Evolutionary conservation across 2,329 filamentous ascomycete species (phyloP), one percentile per base, ranked within the genome.

Genomic region (Arthrobotrys entomopaga): DNA sequence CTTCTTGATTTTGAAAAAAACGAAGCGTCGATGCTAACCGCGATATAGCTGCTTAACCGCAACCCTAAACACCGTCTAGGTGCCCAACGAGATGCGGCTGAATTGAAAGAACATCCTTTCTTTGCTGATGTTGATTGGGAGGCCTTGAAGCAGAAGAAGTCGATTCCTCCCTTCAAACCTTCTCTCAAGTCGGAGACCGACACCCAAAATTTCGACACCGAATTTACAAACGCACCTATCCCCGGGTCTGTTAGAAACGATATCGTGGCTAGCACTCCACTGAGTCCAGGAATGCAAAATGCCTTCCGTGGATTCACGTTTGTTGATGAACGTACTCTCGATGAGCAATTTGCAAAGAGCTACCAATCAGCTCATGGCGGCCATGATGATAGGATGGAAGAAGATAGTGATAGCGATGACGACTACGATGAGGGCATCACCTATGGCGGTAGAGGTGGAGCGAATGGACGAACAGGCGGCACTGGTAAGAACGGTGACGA

Each of bases 221-320:
- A 98, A 81, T 99, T 99, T 81, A 99, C 95, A 60, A 97, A 95
- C 77, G 95, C 95, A 4, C 84, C 98, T 67, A 92, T 93, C 79
- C 91, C 90, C 73, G 89, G 90, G 0, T 97, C 93, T 0, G 85
- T 98, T 70, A 89, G 89, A 67, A 93, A 93, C 42, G 83, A 86
- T 53, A 91, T 95, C 80, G 90, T 91, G 4, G 91, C 92, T 6
- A 96, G 92, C 13, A 99, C 95, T 0, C 95, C 95, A 0, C 85
- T 99, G 22, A 97, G 93, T 13, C 95, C 95, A 0, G 96, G 92
- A 1, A 93, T 97, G 83, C 95, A 99, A 82, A 95, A 94, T 76
- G 97, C 98, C 80, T 99, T 99, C 84, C 92, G 95, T 80, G 95
- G 95, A 38, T 99, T 99, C 82, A 99, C 95, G 0, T 99, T 96